Evolutionary conservation across 768 basidiomycete species (phyloP), one percentile per base, ranked within the genome.

Genomic region (Termitomyces sp.): DNA sequence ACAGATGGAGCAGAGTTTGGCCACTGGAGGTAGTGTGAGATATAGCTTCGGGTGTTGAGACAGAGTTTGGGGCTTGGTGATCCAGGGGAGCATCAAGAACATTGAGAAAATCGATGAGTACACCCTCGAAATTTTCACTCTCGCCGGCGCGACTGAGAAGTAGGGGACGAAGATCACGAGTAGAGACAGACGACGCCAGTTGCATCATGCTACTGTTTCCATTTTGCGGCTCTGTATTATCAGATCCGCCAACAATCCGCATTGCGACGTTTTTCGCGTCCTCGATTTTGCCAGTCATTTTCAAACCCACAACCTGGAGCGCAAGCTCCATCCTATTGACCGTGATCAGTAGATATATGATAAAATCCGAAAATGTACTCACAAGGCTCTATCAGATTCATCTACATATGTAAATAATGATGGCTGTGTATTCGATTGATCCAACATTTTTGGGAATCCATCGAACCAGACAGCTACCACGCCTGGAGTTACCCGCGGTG

Each of bases 281-380:
- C 64, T 95, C 93, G 30, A 96, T 86, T 66, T 94, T 90, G 49
- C 94, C 94, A 0, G 94, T 96, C 92, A 97, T 95, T 76, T 96
- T 94, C 61, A 97, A 75, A 0, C 95, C 95, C 18, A 98, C 94
- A 14, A 96, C 93, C 67, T 96, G 94, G 4, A 98, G 77, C 53
- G 94, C 94, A 54, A 97, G 83, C 70, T 96, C 95, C 92, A 98
- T 95, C 63, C 92, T 95, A 64, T 30, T 16, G 64, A 61, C 38
- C 20, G 58, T 61, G 53, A 42, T 63, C 42, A 67, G 61, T 54
- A 56, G 20, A 56, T 42, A 45, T 46, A 48, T 26, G 26, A 26
- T 24, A 22, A 54, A 53, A 53, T 28, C 35, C 14, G 58, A 63
- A 56, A 62, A 44, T 57, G 51, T 16, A 82, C 91, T 73, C 66